These are phyloP conservation scores for Picea engelmannii DNA, from an alignment of 83 land plant genomes.

Conservation along the genomic window DNA sequence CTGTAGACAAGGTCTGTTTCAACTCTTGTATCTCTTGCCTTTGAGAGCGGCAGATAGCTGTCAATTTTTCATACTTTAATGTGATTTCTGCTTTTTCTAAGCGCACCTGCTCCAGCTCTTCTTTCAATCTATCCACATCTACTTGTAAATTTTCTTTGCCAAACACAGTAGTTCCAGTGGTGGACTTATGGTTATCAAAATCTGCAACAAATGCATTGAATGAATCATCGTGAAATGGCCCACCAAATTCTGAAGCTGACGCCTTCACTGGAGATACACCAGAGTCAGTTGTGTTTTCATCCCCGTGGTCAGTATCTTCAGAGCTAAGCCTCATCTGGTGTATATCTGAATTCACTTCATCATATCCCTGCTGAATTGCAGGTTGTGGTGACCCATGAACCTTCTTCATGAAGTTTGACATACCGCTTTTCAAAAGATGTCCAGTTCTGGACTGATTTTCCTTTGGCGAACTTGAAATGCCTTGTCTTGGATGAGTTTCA, in stretches of 20 bases:
- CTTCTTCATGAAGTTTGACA: slow-evolving; percentile 26
- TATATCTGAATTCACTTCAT: slow-evolving; percentile 30
- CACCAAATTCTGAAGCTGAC: slow-evolving; percentile 20
- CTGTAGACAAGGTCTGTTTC: slow-evolving; percentile 64
- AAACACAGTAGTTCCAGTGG: slow-evolving; percentile 16
- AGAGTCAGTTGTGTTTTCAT: slow-evolving; percentile 23
- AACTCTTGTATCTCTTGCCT: slow-evolving; percentile 94
- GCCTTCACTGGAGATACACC: neutral
- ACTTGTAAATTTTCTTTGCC: slow-evolving; percentile 31
- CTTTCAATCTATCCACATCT: slow-evolving; percentile 70
- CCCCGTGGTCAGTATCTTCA: slow-evolving; percentile 20
- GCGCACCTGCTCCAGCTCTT: slow-evolving; percentile 62
- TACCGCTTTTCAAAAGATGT: slow-evolving; percentile 19
- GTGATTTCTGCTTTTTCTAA: slow-evolving; percentile 74
- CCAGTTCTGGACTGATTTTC: slow-evolving; percentile 16
- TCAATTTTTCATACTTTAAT: slow-evolving; percentile 86
- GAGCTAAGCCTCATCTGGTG: slow-evolving; percentile 42
- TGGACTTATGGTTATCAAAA: slow-evolving; percentile 50
- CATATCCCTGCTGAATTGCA: slow-evolving; percentile 16
- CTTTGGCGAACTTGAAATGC: slow-evolving; percentile 26
- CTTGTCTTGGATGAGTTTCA: slow-evolving; percentile 16
- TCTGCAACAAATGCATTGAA: slow-evolving; percentile 88
- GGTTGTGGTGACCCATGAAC: slow-evolving; percentile 25
- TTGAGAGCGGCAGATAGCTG: slow-evolving; percentile 94
- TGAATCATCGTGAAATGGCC: slow-evolving; percentile 43